phyloP scores from a whole-genome alignment of 2,329 filamentous ascomycete species.

The Fusarium sp. region DNA sequence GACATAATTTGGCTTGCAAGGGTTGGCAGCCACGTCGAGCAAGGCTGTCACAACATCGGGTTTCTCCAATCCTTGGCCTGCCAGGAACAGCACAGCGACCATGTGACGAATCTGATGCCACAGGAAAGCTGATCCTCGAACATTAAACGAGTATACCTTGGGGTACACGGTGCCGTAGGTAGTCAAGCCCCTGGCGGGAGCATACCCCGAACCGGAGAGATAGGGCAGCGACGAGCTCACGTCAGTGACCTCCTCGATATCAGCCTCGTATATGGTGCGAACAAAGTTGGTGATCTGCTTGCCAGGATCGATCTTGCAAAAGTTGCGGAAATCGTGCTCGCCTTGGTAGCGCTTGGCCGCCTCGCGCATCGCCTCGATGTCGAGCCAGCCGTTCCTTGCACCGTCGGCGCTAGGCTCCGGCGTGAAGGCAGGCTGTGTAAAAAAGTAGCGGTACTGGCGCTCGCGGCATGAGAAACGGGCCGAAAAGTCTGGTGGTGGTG shows the following conservation, averaged over 20 bases:
- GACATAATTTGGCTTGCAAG: constrained; percentile 83
- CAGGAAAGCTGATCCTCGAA: constrained; percentile 90
- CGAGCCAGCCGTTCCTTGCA: constrained; percentile 77
- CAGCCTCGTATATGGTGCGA: constrained; percentile 80
- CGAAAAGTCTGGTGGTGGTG: constrained; percentile 80
- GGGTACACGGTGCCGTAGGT: constrained; percentile 48
- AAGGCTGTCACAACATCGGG: constrained; percentile 77
- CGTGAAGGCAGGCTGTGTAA: constrained; percentile 89
- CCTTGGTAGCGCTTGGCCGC: constrained; percentile 85
- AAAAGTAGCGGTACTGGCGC: constrained; percentile 94
- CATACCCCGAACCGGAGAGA: constrained; percentile 55
- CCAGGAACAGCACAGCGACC: constrained; percentile 89
- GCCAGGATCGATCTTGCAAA: constrained; percentile 90
- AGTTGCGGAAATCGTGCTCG: constrained; percentile 92
- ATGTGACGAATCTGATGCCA: constrained; percentile 99
- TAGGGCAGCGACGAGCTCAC: constrained; percentile 64
- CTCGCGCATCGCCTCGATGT: constrained; percentile 85
- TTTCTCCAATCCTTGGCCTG: constrained; percentile 86
- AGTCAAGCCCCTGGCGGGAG: constrained; percentile 25
- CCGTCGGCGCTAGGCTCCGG: constrained; percentile 58
- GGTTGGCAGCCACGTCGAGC: constrained; percentile 75
- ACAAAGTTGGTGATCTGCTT: constrained; percentile 90
- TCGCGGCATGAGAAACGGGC: constrained; percentile 94
- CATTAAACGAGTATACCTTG: constrained; percentile 86
- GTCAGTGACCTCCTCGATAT: constrained; percentile 75